A percentile compares a stretch with the other conserved stretches of the same genome.
phyloP scores from a whole-genome alignment of 1,284 basidiomycete species.

The Phaffia rhodozyma region DNA sequence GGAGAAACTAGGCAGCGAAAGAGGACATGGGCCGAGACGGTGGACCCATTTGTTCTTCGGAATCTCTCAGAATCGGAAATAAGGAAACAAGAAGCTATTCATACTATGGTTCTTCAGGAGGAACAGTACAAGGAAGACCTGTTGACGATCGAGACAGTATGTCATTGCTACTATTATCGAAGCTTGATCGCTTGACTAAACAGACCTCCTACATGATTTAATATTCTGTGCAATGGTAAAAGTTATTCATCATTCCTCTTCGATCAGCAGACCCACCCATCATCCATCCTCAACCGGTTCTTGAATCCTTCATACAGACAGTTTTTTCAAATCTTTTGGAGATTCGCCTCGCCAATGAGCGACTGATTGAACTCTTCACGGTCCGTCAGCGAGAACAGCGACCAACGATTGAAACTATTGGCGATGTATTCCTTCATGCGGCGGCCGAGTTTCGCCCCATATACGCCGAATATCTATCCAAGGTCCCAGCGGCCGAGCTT shows the following conservation, averaged over 20 bases:
- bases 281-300: constrained; percentile 45
- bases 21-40: constrained; percentile 58
- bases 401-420: constrained; percentile 71
- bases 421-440: constrained; percentile 78
- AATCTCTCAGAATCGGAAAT: constrained; percentile 64
- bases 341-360: constrained; percentile 65
- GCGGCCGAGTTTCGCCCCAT: constrained; percentile 76
- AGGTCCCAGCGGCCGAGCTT: constrained; percentile 74
- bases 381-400: constrained; percentile 78
- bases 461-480: constrained; percentile 76
- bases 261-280: constrained; percentile 57
- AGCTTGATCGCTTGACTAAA: no score
- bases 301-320: constrained; percentile 71
- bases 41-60: constrained; percentile 53
- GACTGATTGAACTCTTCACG: constrained; percentile 70
- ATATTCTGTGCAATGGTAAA: constrained; percentile 29
- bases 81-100: constrained; percentile 70
- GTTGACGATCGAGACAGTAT: constrained; percentile 62
- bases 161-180: constrained; percentile 21
- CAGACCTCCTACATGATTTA: constrained; percentile 2
- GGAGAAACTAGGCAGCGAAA: constrained; percentile 25
- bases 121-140: constrained; percentile 83
- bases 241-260: constrained; percentile 69
- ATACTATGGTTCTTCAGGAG: constrained; percentile 54
- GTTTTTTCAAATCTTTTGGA: constrained; percentile 81